Evolutionary conservation across 2,329 filamentous ascomycete genomes (phyloP), one percentile per base, ranked within the genome.

Genomic region (Phialocephala subalpina): DNA sequence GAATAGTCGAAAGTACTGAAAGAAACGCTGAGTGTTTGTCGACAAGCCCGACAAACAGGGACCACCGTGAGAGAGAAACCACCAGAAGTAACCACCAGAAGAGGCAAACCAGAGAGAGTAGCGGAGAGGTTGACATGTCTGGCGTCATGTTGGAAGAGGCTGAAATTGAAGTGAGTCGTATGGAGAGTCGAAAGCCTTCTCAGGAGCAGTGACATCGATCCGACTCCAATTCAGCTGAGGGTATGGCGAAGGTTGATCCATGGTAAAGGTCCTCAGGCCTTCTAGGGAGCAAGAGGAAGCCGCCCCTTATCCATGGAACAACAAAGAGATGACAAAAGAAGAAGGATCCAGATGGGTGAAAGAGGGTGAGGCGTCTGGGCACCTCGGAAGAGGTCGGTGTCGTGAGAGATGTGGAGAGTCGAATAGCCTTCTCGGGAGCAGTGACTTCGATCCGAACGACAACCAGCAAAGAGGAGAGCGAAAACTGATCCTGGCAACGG

Each of bases 191-290:
- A 52, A 29, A 29, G 47, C 47, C 47, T 52, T 52, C 20, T 52
- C 47, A 22, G 47, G 47, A 52, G 47, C 47, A 52, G 47, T 52
- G 47, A 25, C 47, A n/a, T 52, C 47, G 47, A 52, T 52, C 47
- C 20, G 25, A 52, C 47, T 27, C 25, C 47, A 52, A 49, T 52
- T 22, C 47, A 52, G 47, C 20, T n/a, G 47, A 47, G 18, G 25
- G 47, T 25, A 52, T 14, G 12, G 20, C 47, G 47, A 14, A 52
- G 11, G 25, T 22, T 52, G 47, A 52, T 9, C 12, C 47, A 52
- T 52, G 47, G 47, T 5, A 2, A 25, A 52, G 25, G 42, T 52
- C 47, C 47, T 52, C 20, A 52, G 47, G 42, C 47, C 47, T 52
- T 52, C 47, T 52, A 2, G 47, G 47, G 47, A 52, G 47, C 47